Percentiles rank a stretch among this genome's conserved stretches.
phyloP scores from a whole-genome alignment of 352 stramenopile genomes.

The Globisporangium lucens region DNA sequence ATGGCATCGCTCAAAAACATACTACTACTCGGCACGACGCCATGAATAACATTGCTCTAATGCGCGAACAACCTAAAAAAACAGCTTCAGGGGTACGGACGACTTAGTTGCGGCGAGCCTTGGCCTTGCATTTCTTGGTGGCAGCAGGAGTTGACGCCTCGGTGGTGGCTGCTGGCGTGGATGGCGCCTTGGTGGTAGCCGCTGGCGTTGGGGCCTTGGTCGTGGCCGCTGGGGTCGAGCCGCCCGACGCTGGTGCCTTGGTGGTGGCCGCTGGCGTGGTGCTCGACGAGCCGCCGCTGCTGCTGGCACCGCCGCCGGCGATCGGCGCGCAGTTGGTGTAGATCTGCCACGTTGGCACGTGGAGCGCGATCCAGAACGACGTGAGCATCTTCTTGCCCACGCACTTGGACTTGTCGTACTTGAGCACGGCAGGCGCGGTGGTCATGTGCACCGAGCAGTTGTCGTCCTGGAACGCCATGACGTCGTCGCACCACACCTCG shows the following conservation, averaged over 20 bases:
- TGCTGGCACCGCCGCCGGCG: slow-evolving; percentile 17
- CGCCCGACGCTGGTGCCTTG: too few species aligned
- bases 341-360: slow-evolving; percentile 41
- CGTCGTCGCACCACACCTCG: slow-evolving; percentile 51
- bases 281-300: too few species aligned
- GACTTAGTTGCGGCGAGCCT: slow-evolving; percentile 18
- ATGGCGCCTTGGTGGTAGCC: too few species aligned
- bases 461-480: slow-evolving; percentile 34
- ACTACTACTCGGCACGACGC: not conserved
- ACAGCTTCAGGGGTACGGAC: not conserved
- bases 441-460: slow-evolving; percentile 40
- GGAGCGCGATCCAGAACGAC: slow-evolving; percentile 38
- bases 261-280: too few species aligned
- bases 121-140: slow-evolving; percentile 19
- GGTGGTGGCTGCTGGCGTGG: too few species aligned
- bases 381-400: slow-evolving; percentile 32
- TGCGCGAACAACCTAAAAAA: not conserved
- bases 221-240: too few species aligned
- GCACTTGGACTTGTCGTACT: slow-evolving; percentile 41
- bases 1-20: not conserved
- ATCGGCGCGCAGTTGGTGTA: slow-evolving; percentile 48
- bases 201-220: too few species aligned
- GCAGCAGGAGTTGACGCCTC: slow-evolving; percentile 6
- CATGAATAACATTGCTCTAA: slow-evolving; percentile 11
- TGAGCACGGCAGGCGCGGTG: slow-evolving; percentile 25